Evolutionary conservation across 768 basidiomycete species (phyloP), one percentile per base, ranked within the genome.

Genomic region (Suillus subalutaceus): DNA sequence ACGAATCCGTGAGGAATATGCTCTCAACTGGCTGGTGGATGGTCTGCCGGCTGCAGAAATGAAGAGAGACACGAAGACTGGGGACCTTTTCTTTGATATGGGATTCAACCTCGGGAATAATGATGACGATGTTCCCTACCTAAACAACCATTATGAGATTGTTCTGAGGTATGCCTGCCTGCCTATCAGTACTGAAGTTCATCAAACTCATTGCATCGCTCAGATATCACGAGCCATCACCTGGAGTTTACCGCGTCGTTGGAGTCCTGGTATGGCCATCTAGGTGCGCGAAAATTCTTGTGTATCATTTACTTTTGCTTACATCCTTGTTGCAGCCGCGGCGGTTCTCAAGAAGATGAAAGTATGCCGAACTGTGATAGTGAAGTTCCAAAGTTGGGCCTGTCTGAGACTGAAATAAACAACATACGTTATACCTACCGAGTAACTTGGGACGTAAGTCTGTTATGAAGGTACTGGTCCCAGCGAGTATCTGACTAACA

Each of bases 121-220:
- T 69, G 88, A 92, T 62, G 86, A 79, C 56, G 86, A 87, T 48
- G 76, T 72, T 8, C 94, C 94, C 7, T 88, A 86, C 16, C 78
- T 98, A 64, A 91, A 98, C 75, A 99, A 99, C 72, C 97, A 99
- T 74, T 98, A 96, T 72, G 91, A 96, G 70, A 89, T 95, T 64
- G 87, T 92, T 53, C 75, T 95, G 64, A 86, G 89, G 90, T 92
- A 67, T 63, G 82, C 65, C 12, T 10, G 15, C 46, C 50, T 38
- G 63, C 30, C 50, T 63, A 63, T 63, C 38, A 64, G 53, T 48
- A 41, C 52, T 16, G 30, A 52, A 23, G 8, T 63, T 43, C 7
- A n/a, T 63, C 15, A 44, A 48, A 62, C 62, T 69, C 57, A 72
- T 66, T 56, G 50, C 61, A 50, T 59, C 65, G 37, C 65, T 67